Base-by-base conservation (phyloP, 306 rosid species). In the peach (Prunus persica) region DNA sequence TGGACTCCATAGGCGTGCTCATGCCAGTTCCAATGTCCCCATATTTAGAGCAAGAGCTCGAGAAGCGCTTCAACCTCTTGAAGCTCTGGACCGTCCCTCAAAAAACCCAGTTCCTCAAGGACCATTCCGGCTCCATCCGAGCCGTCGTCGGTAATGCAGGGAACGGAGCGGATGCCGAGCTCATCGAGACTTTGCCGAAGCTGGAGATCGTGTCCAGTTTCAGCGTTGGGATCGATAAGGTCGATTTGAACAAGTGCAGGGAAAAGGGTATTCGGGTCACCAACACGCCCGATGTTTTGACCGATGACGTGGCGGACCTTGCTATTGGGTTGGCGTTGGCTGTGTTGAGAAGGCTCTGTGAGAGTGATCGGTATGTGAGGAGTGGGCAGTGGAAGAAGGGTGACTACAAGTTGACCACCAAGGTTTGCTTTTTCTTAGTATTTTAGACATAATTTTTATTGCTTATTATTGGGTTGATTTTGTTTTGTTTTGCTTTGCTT, bases 241-340 rank as follows among this genome's bases (percentile, higher is more conserved):
- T 90, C 30, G 97, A 95, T 64, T 10, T 87, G 45, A 54, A 46
- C 0, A 84, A 73, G 45, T 95, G 97, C 9, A 85, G 24, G 76
- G 90, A 85, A 75, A 92, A 67, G 73, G 92, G 97, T 72, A 84
- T 95, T 75, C 74, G 86, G 50, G 98, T 90, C 19, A 89, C 92
- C 25, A 81, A 88, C 71, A 92, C 97, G 0, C 96, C 96, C 0
- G 92, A 89, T n/a, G 97, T 89, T 22, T 77, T 95, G 88, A 90
- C 96, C 6, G 97, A 92, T 1, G 98, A 95, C 0, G 91, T 85
- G 1, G 97, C 93, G 5, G 97, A 95, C 49, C 75, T 90, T 51
- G 79, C 97, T 1, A 84, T 90, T 3, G 92, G 95, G 0, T 68
- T 92, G 77, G 77, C 85, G 7, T 49, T 90, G 16, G 82, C 92